A percentile compares a stretch with the other conserved stretches of the same genome.
phyloP scores from a whole-genome alignment of 768 basidiomycete species.

The Agrocybe chaxingu region DNA sequence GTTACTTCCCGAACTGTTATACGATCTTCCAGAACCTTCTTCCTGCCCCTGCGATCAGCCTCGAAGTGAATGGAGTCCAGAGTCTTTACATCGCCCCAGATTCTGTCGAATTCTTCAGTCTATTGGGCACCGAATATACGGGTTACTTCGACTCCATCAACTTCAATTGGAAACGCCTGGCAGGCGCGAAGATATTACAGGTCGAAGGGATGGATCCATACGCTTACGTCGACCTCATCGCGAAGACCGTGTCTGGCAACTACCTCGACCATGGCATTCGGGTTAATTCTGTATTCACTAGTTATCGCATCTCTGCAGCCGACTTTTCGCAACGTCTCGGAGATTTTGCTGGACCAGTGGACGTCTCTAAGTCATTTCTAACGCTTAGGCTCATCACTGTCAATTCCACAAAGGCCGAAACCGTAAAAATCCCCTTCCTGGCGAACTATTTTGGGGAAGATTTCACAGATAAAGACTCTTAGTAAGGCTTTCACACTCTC shows the following conservation, averaged over 20 bases:
- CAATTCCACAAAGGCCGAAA: constrained; percentile 45
- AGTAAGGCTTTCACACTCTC: constrained; percentile 31
- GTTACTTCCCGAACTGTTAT: constrained; percentile 59
- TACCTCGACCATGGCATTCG: constrained; percentile 63
- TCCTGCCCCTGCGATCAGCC: constrained; percentile 51
- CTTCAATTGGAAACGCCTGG: constrained; percentile 59
- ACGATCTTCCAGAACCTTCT: constrained; percentile 50
- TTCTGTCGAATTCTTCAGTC: constrained; percentile 45
- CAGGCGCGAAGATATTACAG: constrained; percentile 52
- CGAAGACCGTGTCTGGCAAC: constrained; percentile 57
- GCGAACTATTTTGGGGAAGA: constrained; percentile 40
- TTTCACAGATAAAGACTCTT: constrained; percentile 51
- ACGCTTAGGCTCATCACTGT: constrained; percentile 44
- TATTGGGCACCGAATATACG: constrained; percentile 43
- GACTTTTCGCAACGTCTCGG: constrained; percentile 59
- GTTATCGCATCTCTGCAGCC: constrained; percentile 46
- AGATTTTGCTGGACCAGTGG: constrained; percentile 50
- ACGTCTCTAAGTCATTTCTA: constrained; percentile 43
- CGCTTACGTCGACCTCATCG: constrained; percentile 53
- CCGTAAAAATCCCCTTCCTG: constrained; percentile 50
- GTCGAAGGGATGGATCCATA: constrained; percentile 55
- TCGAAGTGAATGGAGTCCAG: constrained; percentile 44
- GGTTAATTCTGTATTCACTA: constrained; percentile 59
- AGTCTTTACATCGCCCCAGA: constrained; percentile 54
- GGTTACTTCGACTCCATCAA: constrained; percentile 41